Conservation (phyloP, 2,329 filamentous ascomycete genomes). For the Penicillium frequentans region DNA sequence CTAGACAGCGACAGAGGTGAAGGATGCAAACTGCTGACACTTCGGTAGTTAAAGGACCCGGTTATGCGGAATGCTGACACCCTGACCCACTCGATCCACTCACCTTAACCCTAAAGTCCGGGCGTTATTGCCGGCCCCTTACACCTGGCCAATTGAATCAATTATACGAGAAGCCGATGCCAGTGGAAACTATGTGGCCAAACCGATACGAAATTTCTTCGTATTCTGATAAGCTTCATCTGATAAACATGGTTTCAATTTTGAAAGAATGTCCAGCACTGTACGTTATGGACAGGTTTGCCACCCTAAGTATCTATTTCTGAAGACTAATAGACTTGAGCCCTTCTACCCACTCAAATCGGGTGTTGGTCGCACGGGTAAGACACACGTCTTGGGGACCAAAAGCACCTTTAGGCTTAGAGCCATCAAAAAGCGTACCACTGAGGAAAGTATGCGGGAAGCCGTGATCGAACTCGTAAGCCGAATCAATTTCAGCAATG, state of each 20-base stretch:
- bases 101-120: neutral
- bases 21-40: neutral
- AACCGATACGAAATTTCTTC: too few species aligned
- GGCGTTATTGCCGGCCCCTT: neutral
- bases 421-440: neutral
- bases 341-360: neutral
- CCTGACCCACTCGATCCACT: neutral
- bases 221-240: too few species aligned
- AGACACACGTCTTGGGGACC: neutral
- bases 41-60: neutral
- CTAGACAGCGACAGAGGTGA: neutral
- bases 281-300: too few species aligned
- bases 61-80: neutral
- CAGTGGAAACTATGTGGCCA: too few species aligned
- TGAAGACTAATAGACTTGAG: neutral
- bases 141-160: too few species aligned
- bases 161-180: too few species aligned
- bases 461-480: slow-evolving; percentile 54
- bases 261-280: too few species aligned
- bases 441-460: slow-evolving; percentile 48
- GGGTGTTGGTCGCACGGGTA: neutral
- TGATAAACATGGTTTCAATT: too few species aligned
- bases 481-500: slow-evolving; percentile 54
- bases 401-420: neutral
- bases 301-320: neutral